Conservation (phyloP, 2,329 filamentous ascomycete species). For the Leptographium lundbergii region DNA sequence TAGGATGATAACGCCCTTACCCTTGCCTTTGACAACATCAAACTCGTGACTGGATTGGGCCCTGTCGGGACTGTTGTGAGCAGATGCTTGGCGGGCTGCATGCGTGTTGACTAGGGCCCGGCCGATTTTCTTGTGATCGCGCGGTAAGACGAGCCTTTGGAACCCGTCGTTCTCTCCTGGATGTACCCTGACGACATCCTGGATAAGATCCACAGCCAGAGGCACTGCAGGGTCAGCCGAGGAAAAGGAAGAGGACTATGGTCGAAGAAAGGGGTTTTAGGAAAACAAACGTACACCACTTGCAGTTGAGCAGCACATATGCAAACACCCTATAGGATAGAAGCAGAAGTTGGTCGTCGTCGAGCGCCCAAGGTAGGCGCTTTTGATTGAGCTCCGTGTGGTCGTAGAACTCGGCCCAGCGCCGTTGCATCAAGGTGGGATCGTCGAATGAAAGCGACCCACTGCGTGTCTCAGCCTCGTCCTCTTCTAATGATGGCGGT, state of each 20-base stretch:
- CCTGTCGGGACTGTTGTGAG: not conserved
- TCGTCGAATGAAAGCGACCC: not conserved
- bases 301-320: not conserved
- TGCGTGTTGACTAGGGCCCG: not conserved
- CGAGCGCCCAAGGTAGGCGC: not conserved
- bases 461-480: too few species aligned
- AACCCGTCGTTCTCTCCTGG: not conserved
- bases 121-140: not conserved
- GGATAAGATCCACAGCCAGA: not conserved
- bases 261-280: too few species aligned
- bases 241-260: not conserved
- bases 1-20: slow-evolving; percentile 2
- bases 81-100: not conserved
- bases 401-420: not conserved
- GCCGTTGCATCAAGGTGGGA: not conserved
- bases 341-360: not conserved
- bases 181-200: not conserved
- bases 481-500: not conserved
- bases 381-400: not conserved
- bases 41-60: not conserved
- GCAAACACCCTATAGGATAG: not conserved
- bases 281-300: not conserved
- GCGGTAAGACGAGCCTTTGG: not conserved
- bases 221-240: not conserved
- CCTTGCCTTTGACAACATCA: not conserved